Conservation (phyloP, 2,329 filamentous ascomycete species). For the Bipolaris zeicola region DNA sequence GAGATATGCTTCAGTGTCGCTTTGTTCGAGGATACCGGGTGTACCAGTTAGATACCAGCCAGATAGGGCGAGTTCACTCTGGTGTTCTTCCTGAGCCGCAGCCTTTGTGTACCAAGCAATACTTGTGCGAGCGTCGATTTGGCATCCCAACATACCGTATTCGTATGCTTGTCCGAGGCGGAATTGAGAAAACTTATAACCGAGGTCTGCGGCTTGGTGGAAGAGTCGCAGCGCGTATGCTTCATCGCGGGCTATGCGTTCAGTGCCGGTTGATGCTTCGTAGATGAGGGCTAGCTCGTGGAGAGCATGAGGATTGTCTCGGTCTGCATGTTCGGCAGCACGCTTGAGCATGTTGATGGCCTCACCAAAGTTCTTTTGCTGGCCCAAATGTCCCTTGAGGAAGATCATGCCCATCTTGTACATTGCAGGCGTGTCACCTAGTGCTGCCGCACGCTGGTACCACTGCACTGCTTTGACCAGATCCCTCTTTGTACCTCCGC, state of each 20-base stretch:
- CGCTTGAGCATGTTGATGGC: slow-evolving; percentile 92
- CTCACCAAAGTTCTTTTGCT: slow-evolving; percentile 80
- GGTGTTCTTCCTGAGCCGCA: slow-evolving; percentile 91
- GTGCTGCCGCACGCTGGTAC: slow-evolving; percentile 90
- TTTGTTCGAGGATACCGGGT: slow-evolving; percentile 86
- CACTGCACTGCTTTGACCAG: slow-evolving; percentile 95
- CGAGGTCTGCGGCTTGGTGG: slow-evolving; percentile 81
- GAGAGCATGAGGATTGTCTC: slow-evolving; percentile 90
- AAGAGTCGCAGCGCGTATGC: slow-evolving; percentile 81
- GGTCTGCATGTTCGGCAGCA: slow-evolving; percentile 84
- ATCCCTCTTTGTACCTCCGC: slow-evolving; percentile 89
- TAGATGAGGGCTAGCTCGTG: slow-evolving; percentile 79
- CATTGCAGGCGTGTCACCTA: slow-evolving; percentile 93
- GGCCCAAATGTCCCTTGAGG: slow-evolving; percentile 90
- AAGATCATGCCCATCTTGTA: slow-evolving; percentile 98
- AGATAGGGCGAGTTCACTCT: slow-evolving; percentile 71
- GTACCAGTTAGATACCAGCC: slow-evolving; percentile 88
- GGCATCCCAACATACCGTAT: slow-evolving; percentile 82
- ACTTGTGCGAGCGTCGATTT: slow-evolving; percentile 79
- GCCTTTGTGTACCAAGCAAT: slow-evolving; percentile 95
- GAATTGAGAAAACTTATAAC: slow-evolving; percentile 95
- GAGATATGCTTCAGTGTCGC: slow-evolving; percentile 93
- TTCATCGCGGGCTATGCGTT: slow-evolving; percentile 78
- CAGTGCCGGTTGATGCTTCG: slow-evolving; percentile 66
- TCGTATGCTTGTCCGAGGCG: slow-evolving; percentile 87